Base-by-base conservation (phyloP, 805 yeast species). In the Zygotorulaspora danielsina region DNA sequence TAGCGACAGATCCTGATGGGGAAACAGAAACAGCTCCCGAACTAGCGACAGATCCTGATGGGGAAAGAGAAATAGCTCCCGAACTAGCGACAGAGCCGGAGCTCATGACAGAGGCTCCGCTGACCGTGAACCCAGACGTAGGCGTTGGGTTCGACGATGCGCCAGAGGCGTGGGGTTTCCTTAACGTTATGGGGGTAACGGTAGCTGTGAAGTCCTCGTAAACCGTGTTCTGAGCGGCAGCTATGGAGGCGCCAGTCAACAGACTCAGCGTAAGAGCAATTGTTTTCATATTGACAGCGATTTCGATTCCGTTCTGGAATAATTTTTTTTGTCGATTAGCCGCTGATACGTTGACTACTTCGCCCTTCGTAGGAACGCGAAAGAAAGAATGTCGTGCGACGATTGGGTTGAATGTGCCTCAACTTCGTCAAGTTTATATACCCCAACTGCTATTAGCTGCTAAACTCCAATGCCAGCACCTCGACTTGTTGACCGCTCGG, bases 161-260 rank as follows among this genome's bases (percentile, higher is more conserved):
- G 3, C 21, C 21, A 32, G 38, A 27, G 29, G 22, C 20, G n/a
- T 17, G 34, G 10, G 38, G 38, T 39, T 53, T 53, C 31, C 42
- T 42, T 19, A 49, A 37, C 7, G 38, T 32, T 13, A 38, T 21
- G 13, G 32, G 39, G 13, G 42, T 29, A 3, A 53, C 51, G 8
- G 51, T 47, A 5, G 48, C 53, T 10, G 54, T 46, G 31, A 47
- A 45, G 22, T 52, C 52, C n/a, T 45, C 47, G 11, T 48, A 47
- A 16, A 32, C 39, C n/a, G 53, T 46, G 9, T 50, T 41, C 18
- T 48, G 38, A 8, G 50, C 51, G 17, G 45, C 29, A 17, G 44
- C 50, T 10, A 38, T 38, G 11, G 51, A 38, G 9, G 48, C 45
- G n/a, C 29, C 36, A 18, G 39, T 33, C 27, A 39, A 16, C 24